phyloP scores from a whole-genome alignment of 441 rosid genomes.

The Arabidopsis hybrid region DNA sequence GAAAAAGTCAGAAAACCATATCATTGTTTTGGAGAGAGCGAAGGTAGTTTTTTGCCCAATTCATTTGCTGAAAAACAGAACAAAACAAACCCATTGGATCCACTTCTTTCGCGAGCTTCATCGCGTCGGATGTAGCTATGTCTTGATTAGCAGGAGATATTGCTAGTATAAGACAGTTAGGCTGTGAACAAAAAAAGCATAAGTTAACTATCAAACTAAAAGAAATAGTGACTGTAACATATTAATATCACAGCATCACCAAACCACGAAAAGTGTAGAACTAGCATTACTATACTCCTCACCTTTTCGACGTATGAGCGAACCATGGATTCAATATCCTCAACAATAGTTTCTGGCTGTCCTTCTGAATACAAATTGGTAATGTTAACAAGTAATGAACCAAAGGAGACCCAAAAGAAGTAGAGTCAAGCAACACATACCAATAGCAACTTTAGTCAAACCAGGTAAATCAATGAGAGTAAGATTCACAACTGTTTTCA shows the following conservation, averaged over 20 bases:
- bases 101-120: slow-evolving; percentile 90
- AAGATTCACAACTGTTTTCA: slow-evolving; percentile 82
- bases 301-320: slow-evolving; percentile 85
- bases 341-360: slow-evolving; percentile 76
- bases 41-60: not conserved
- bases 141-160: slow-evolving; percentile 99
- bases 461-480: slow-evolving; percentile 89
- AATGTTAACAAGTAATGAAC: slow-evolving; percentile 15
- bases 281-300: slow-evolving; percentile 15
- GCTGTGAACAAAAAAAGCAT: slow-evolving; percentile 46
- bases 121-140: slow-evolving; percentile 98
- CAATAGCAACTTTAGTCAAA: slow-evolving; percentile 85
- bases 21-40: not conserved
- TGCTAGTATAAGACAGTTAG: slow-evolving; percentile 90
- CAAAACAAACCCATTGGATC: slow-evolving; percentile 77
- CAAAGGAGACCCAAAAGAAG: not conserved
- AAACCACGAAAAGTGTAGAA: not conserved
- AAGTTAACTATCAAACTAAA: slow-evolving; percentile 9
- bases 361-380: slow-evolving; percentile 62
- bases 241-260: not conserved
- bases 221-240: not conserved
- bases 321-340: slow-evolving; percentile 84
- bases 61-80: slow-evolving; percentile 4
- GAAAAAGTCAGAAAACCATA: not conserved
- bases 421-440: slow-evolving; percentile 45